A percentile compares a stretch with the other conserved stretches of the same genome.
Conservation (phyloP, 257 asterid genomes). For the Fraxinus pennsylvanica region DNA sequence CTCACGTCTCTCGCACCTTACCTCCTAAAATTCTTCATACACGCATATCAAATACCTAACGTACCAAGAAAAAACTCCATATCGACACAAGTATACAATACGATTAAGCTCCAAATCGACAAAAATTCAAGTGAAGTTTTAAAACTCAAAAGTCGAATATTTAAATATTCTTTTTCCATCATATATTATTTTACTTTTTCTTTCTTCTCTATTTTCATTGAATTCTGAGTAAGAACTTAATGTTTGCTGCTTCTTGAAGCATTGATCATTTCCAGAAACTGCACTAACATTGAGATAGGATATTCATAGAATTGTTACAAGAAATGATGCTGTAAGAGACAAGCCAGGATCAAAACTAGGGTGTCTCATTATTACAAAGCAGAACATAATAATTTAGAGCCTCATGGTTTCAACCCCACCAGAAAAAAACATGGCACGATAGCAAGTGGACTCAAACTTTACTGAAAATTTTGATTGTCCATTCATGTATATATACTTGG, state of each 20-base stretch:
- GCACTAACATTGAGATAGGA: slow-evolving; percentile 19
- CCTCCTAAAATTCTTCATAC: background rate
- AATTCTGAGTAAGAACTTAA: slow-evolving; percentile 11
- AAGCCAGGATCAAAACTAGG: slow-evolving; percentile 8
- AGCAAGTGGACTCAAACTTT: slow-evolving; percentile 11
- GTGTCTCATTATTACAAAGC: slow-evolving; percentile 22
- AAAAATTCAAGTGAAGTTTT: background rate
- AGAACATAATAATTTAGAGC: slow-evolving; percentile 33
- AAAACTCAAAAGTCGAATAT: too few species aligned
- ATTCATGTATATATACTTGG: slow-evolving; percentile 46
- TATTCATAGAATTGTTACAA: slow-evolving; percentile 1
- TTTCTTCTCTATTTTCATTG: background rate
- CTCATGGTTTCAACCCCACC: slow-evolving; percentile 35
- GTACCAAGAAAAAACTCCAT: background rate
- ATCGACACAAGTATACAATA: background rate
- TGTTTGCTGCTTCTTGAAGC: slow-evolving; percentile 34
- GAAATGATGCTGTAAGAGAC: slow-evolving; percentile 15
- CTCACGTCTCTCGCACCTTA: background rate
- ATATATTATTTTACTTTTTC: background rate
- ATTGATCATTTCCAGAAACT: slow-evolving; percentile 9
- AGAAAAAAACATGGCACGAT: background rate
- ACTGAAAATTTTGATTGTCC: slow-evolving; percentile 31
- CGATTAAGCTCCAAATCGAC: background rate
- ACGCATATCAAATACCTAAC: background rate
- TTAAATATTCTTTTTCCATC: background rate